Conservation (phyloP, 495 filamentous ascomycete species). For the Bathelium albidoporum region DNA sequence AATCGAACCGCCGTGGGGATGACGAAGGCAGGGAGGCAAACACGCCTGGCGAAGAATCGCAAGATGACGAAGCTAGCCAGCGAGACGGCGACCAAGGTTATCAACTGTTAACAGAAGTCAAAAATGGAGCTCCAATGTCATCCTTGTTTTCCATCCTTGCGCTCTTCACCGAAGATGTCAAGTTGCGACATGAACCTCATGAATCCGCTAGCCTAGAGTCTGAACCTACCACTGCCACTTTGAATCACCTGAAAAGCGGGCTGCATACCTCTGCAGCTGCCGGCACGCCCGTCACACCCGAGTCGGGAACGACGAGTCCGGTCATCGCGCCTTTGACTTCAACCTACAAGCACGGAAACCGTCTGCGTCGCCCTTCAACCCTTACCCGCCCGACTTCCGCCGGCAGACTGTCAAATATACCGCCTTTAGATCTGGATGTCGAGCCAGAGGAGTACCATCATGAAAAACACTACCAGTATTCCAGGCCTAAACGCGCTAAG, state of each 20-base stretch:
- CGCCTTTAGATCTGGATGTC: constrained; percentile 51
- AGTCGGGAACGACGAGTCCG: constrained; percentile 15
- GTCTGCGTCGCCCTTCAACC: constrained; percentile 16
- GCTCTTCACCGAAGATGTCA: constrained; percentile 89
- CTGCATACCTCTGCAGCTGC: background rate
- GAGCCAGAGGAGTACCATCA: constrained; percentile 4
- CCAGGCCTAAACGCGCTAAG: constrained; percentile 23
- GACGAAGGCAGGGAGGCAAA: constrained; percentile 27
- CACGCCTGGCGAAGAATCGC: constrained; percentile 29
- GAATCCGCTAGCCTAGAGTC: constrained; percentile 13
- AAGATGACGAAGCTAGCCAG: constrained; percentile 58
- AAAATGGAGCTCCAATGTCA: constrained; percentile 97
- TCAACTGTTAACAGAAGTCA: constrained; percentile 91
- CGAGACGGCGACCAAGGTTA: constrained; percentile 60
- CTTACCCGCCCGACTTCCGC: constrained; percentile 18
- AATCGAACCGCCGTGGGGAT: constrained; percentile 57
- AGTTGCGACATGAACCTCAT: constrained; percentile 53
- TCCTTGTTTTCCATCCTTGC: constrained; percentile 95
- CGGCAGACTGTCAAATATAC: constrained; percentile 43
- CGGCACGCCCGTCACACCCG: constrained; percentile 10
- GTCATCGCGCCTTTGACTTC: background rate
- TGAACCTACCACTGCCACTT: background rate
- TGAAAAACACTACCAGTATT: constrained; percentile 16
- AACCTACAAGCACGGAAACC: background rate
- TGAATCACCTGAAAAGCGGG: background rate